Base-by-base conservation (phyloP, 1,284 basidiomycete genomes). In the Austropuccinia psidii region DNA sequence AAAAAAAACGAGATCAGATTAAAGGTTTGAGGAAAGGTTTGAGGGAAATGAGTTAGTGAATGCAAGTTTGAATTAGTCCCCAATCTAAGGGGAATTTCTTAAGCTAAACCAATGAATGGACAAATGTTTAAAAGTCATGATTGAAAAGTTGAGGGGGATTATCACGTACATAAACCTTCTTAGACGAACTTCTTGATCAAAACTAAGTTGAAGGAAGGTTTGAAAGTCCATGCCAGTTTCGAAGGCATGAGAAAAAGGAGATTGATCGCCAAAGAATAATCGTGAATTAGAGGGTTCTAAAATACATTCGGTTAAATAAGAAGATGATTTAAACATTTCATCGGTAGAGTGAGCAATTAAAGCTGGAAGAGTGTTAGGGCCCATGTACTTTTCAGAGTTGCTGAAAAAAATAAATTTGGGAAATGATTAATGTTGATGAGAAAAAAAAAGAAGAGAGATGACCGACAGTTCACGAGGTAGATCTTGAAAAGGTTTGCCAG, bases 301-400 rank as follows among this genome's bases (percentile, higher is more conserved):
- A n/a, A 73, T 64, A 35, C 69, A 73, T 64, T 73, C 69, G 39
- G 69, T 62, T 9, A 73, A 33, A 55, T 73, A 60, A 31, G 58
- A 62, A n/a, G 69, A 73, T 17, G 58, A 62, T 24, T 73, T 73
- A 27, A 73, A 73, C 69, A 73, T 73, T 54, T 73, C 69, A 39
- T 73, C 69, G 2, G 69, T 73, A 15, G 69, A 73, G 50, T 73
- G 69, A 19, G 69, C 55, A 29, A 73, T 73, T 13, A 73, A 41
- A 17, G 69, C 69, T 33, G 69, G 69, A 4, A 73, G 49, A n/a
- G 69, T 73, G 33, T 73, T 73, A 24, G 69, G 60, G n/a, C 69
- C 69, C 69, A 73, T 73, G 39, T 73, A 73, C 55, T 73, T 73
- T 50, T 73, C 69, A 5, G 69, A 62, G 45, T 73, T 73, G 8